Evolutionary conservation across 176 grass and related monocot genomes (phyloP).

Genomic region (Melocanna baccifera): DNA sequence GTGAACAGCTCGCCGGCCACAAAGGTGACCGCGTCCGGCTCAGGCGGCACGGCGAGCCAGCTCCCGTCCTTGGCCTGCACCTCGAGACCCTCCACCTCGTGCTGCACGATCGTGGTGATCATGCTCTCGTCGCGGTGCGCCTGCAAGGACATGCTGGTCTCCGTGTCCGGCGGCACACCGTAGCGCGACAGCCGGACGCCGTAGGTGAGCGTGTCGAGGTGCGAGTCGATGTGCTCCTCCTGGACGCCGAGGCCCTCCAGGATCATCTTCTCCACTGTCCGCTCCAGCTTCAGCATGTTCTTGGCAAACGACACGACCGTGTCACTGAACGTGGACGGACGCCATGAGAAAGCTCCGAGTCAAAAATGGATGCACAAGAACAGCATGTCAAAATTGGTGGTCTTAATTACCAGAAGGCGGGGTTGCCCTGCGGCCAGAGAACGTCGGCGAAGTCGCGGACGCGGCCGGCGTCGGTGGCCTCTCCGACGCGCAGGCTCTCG

Average conservation of each 20-base stretch:
- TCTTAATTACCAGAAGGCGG: too few species aligned
- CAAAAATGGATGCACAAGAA: too few species aligned
- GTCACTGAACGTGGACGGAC: not conserved
- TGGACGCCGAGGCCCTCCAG: constrained; percentile 32
- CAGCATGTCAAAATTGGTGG: too few species aligned
- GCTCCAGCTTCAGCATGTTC: constrained; percentile 13
- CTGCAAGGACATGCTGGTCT: not conserved
- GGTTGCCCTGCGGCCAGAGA: constrained; percentile 29
- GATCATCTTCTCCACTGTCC: constrained; percentile 30
- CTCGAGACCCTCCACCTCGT: constrained; percentile 47
- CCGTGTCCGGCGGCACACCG: not conserved
- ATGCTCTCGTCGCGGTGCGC: constrained; percentile 18
- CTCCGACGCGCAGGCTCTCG: constrained; percentile 44
- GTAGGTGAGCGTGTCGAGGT: not conserved
- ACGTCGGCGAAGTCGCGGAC: constrained; percentile 33
- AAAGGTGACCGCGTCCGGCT: not conserved
- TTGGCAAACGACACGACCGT: not conserved
- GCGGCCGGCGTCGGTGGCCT: constrained; percentile 5
- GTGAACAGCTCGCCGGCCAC: constrained; percentile 19
- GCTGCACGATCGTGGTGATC: constrained; percentile 18
- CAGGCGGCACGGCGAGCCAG: constrained; percentile 23
- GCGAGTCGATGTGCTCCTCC: not conserved
- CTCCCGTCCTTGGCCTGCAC: constrained; percentile 11
- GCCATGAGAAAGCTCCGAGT: not conserved
- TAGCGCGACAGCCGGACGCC: not conserved